phyloP scores from a whole-genome alignment of 371 early-diverging fungal genomes.

The Mortierella sp. region DNA sequence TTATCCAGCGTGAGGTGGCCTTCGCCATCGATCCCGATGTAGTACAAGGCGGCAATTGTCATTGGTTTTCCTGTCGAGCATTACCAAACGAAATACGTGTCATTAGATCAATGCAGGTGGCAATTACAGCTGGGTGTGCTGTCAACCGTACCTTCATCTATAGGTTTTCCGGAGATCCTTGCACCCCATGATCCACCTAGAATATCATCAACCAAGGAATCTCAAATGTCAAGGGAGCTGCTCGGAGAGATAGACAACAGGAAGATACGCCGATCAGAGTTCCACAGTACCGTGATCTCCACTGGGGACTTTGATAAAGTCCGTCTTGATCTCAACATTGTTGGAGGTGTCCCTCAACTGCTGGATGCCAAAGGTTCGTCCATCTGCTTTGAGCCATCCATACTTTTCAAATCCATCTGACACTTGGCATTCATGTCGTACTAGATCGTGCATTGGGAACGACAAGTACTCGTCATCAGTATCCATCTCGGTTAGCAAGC shows the following conservation, averaged over 20 bases:
- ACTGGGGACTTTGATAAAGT: constrained; percentile 82
- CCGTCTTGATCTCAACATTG: constrained; percentile 79
- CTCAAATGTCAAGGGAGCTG: background rate
- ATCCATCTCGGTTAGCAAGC: no score
- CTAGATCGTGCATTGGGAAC: no score
- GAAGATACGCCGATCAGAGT: background rate
- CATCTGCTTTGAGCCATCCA: constrained; percentile 92
- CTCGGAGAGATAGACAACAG: no score
- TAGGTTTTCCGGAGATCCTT: constrained; percentile 78
- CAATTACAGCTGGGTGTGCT: background rate
- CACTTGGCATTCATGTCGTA: constrained; percentile 92
- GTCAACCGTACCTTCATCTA: constrained; percentile 48
- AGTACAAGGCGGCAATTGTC: constrained; percentile 65
- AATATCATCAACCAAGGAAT: background rate
- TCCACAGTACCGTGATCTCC: constrained; percentile 60
- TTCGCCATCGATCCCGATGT: constrained; percentile 75
- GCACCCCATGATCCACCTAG: constrained; percentile 90
- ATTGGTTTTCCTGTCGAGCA: constrained; percentile 51
- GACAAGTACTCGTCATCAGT: no score
- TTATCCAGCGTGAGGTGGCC: constrained; percentile 65
- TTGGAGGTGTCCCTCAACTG: constrained; percentile 75
- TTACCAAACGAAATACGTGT: no score
- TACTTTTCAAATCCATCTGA: constrained; percentile 81
- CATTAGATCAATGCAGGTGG: no score
- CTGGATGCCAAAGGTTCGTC: constrained; percentile 83